A percentile compares a stretch with the other conserved stretches of the same genome.
These are phyloP conservation scores for Geranomyces michiganensis DNA, from an alignment of 192 early-diverging fungal species.

Conservation along the genomic window DNA sequence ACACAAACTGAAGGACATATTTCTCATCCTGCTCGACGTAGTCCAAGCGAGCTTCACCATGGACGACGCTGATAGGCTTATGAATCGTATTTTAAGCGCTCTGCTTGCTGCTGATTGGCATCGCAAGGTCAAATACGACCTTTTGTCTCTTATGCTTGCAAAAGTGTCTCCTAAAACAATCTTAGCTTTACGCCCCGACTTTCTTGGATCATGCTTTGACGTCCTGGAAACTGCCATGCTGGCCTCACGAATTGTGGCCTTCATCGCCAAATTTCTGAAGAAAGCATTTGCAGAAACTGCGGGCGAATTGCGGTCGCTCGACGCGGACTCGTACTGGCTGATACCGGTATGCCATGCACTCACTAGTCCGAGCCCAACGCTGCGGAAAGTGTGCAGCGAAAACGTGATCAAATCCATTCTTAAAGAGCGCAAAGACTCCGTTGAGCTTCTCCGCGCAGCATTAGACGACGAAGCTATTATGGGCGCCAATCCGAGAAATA, in stretches of 20 bases:
- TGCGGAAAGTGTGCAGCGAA: slow-evolving; percentile 61
- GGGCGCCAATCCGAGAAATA: not conserved
- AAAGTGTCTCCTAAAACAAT: slow-evolving; percentile 58
- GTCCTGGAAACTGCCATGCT: slow-evolving; percentile 48
- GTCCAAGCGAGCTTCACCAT: slow-evolving; percentile 27
- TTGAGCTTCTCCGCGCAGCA: slow-evolving; percentile 48
- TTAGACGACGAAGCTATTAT: not conserved
- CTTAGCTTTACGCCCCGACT: slow-evolving; percentile 60
- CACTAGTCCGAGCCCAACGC: slow-evolving; percentile 50
- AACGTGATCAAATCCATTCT: slow-evolving; percentile 59
- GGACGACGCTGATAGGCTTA: not conserved
- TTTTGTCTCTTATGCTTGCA: slow-evolving; percentile 66
- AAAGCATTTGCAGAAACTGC: slow-evolving; percentile 5
- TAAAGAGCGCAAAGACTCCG: slow-evolving; percentile 48
- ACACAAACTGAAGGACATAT: slow-evolving; percentile 59
- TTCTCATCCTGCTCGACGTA: slow-evolving; percentile 71
- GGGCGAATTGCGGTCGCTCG: not conserved
- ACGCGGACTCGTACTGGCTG: slow-evolving; percentile 44
- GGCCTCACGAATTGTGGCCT: slow-evolving; percentile 26
- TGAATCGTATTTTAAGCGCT: slow-evolving; percentile 63
- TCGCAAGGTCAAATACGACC: slow-evolving; percentile 79
- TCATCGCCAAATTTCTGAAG: slow-evolving; percentile 32
- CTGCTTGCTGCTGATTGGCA: slow-evolving; percentile 78
- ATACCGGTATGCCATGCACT: slow-evolving; percentile 57
- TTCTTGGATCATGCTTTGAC: slow-evolving; percentile 62